These are phyloP conservation scores for Plasmodium ovale DNA, from an alignment of 169 alveolate genomes.

Conservation along the genomic window DNA sequence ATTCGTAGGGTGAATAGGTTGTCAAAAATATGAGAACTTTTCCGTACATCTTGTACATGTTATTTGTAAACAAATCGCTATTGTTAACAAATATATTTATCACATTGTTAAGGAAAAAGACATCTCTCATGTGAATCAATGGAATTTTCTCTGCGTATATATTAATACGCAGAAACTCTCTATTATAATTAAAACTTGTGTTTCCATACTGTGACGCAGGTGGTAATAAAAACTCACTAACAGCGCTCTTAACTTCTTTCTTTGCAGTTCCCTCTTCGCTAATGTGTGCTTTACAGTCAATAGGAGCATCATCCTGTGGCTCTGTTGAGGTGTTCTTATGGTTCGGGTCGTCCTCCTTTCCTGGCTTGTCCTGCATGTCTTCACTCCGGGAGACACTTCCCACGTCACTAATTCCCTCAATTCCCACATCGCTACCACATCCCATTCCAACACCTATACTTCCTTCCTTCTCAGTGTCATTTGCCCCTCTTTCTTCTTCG, in stretches of 20 bases:
- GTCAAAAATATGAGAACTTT: conserved; percentile 57
- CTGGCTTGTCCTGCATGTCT: not conserved
- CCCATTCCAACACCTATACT: not conserved
- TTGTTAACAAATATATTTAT: conserved; percentile 55
- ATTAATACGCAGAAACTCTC: conserved; percentile 57
- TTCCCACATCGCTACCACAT: not conserved
- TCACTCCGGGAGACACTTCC: not conserved
- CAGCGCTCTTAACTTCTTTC: conserved; percentile 1
- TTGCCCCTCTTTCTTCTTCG: not conserved
- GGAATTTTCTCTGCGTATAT: conserved; percentile 74
- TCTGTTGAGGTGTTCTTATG: not conserved
- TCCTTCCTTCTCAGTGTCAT: not conserved
- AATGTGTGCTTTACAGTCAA: not conserved
- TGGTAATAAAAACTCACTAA: conserved; percentile 59
- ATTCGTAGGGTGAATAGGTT: conserved; percentile 70
- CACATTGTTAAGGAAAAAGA: conserved; percentile 40
- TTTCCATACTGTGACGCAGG: conserved; percentile 74
- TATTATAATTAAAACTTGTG: conserved; percentile 20
- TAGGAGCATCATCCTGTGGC: not conserved
- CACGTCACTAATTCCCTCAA: not conserved
- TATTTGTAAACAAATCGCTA: conserved; percentile 22
- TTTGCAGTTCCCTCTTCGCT: not conserved
- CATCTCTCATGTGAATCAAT: conserved; percentile 53
- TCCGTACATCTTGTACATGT: conserved; percentile 48
- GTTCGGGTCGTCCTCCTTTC: not conserved